Evolutionary conservation across 192 early-diverging fungal species (phyloP), one percentile per base, ranked within the genome.

Genomic region (Oehlia diaphana): DNA sequence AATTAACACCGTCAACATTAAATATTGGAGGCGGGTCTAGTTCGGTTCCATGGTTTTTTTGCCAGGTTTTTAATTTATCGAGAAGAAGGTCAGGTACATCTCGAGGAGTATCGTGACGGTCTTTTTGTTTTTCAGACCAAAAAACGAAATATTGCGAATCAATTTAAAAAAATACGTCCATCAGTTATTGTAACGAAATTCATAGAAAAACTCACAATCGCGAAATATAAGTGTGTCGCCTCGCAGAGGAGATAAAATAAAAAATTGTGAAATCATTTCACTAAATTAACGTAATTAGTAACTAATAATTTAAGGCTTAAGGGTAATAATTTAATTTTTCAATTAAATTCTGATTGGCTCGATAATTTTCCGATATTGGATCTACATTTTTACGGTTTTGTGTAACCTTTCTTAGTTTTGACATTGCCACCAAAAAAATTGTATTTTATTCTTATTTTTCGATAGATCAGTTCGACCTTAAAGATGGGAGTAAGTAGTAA

Each of bases 251-350:
- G 76, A 78, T 49, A 78, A 35, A 50, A 78, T 78, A 68, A 68
- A 78, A 68, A 78, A 50, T 50, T 78, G 76, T 8, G 76, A 78
- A 37, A 78, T 78, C 76, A 78, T 78, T 35, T 33, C 23, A 67
- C 16, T 42, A 31, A 31, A 2, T 31, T 31, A 31, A 31, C 31
- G 31, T 31, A 31, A 42, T 42, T 42, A 42, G 0, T 5, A 8
- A 7, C 39, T 42, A 42, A 42, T 42, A 42, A 42, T 42, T 39
- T 39, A 39, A 26, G 26, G 26, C 8, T 39, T 39, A 39, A 26
- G 26, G 26, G 0, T 26, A 26, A 26, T 26, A 26, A 26, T 26
- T 26, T 26, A 26, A 26, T 26, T 31, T 37, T 26, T n/a, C 26
- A 26, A 63, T 26, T 26, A n/a, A n/a, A 26, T 9, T n/a, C n/a